Percentiles rank a stretch among this genome's conserved stretches.
Evolutionary conservation across 306 rosid species (phyloP).

Genomic region (Echinosophora koreensis): DNA sequence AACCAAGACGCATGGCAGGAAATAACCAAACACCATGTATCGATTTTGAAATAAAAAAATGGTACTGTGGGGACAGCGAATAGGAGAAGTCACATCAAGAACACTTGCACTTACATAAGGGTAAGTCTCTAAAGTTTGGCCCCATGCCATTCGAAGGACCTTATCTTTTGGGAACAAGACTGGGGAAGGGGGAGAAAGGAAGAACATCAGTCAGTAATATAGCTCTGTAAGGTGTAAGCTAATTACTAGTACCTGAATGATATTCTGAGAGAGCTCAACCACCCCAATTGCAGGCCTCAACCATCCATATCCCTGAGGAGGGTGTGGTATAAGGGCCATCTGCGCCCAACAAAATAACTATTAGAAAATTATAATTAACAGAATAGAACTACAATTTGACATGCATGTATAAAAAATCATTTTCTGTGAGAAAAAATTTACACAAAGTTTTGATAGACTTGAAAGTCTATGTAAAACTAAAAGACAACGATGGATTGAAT

Average conservation of each 20-base stretch:
- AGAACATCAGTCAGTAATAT: not conserved
- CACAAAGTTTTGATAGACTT: not conserved
- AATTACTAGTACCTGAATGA: slow-evolving; percentile 65
- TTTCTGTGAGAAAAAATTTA: not conserved
- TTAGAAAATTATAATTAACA: not conserved
- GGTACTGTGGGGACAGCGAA: not conserved
- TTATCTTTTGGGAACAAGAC: too few relatives aligned
- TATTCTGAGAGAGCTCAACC: slow-evolving; percentile 71
- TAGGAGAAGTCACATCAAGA: not conserved
- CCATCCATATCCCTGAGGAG: slow-evolving; percentile 80
- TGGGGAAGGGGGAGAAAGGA: not conserved
- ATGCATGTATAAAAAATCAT: not conserved
- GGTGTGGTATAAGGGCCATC: slow-evolving; percentile 71
- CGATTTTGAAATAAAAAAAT: not conserved
- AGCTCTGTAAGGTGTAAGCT: not conserved
- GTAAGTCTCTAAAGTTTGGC: not conserved
- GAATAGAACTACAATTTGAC: not conserved
- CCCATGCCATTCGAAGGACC: not conserved
- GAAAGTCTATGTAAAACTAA: too few relatives aligned
- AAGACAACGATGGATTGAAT: not conserved
- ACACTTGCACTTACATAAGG: not conserved
- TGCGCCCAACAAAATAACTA: not conserved
- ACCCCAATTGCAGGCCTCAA: slow-evolving; percentile 75
- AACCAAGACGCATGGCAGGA: not conserved
- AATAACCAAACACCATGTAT: not conserved